Evolutionary conservation across 768 basidiomycete species (phyloP), one percentile per base, ranked within the genome.

Genomic region (Suillus clintonianus): DNA sequence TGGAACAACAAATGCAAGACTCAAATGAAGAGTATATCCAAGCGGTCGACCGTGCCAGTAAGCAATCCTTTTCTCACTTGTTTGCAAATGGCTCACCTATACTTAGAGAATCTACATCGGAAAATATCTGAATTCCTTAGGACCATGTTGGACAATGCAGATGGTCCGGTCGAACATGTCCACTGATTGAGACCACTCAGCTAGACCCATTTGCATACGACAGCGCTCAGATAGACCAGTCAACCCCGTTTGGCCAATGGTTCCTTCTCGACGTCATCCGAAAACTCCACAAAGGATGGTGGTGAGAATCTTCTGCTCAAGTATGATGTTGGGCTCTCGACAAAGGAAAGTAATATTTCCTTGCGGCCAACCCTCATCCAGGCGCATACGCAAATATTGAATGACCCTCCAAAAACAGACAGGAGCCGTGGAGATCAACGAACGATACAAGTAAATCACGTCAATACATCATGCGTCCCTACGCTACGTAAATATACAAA

Each of bases 401-500:
- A 24, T 17, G 15, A 13, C 11, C 9, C 19, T 53, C 30, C 32
- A 32, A 32, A 53, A 1, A 32, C 51, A 13, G 51, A 53, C 19
- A 53, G 30, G 32, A 30, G 27, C 10, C 3, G 13, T 11, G 11
- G 30, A 32, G 1, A 19, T 17, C 30, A 51, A 30, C 96, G 89
- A 36, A 99, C 95, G 69, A 99, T 95, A 24, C 11, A 51, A 17
- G 17, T 30, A 51, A 19, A 32, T 51, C 30, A 34, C 51, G 19
- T 32, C 34, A 32, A 53, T 5, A 34, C n/a, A n/a, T 57, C 19
- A 55, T 32, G n/a, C 3, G 22, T 32, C n/a, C 59, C 48, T 76
- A 93, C 6, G 95, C 95, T 22, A 97, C 82, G 72, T 98, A 98
- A 47, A 86, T 76, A 70, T 93, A 91, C 72, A 83, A 78, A 66